These are phyloP conservation scores for Apophysomyces trapeziformis DNA, from an alignment of 371 early-diverging fungal species.

Conservation along the genomic window DNA sequence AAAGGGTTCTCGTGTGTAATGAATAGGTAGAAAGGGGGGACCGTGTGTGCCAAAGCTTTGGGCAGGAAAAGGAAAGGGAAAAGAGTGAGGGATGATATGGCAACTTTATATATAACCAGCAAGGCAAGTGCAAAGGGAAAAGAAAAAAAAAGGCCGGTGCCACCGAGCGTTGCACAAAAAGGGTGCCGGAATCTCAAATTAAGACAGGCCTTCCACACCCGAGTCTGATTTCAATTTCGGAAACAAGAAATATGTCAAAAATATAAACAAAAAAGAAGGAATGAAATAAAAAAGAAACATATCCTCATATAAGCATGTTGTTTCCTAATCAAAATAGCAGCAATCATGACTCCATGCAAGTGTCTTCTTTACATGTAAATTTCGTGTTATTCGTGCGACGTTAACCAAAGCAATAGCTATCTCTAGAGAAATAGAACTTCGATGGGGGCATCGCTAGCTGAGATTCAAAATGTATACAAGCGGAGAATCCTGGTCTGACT, in stretches of 20 bases:
- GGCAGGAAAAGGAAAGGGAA: background rate
- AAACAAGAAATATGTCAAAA: background rate
- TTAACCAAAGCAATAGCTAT: background rate
- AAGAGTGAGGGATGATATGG: background rate
- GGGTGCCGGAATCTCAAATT: conserved; percentile 3
- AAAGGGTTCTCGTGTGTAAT: background rate
- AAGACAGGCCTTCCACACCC: conserved; percentile 2
- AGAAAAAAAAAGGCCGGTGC: background rate
- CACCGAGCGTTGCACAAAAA: conserved; percentile 8
- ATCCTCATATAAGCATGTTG: background rate
- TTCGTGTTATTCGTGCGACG: conserved; percentile 3
- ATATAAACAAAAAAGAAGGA: background rate
- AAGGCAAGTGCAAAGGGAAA: background rate
- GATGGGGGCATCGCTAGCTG: background rate
- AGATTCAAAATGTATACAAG: background rate
- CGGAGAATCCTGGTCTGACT: conserved; percentile 2
- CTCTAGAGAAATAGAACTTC: background rate
- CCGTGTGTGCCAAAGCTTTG: conserved; percentile 3
- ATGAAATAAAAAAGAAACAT: background rate
- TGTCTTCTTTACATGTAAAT: background rate
- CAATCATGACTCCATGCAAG: background rate
- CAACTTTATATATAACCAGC: background rate
- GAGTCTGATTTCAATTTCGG: conserved; percentile 9
- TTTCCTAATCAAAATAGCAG: background rate
- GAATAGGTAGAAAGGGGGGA: background rate